Evolutionary conservation across 2,329 filamentous ascomycete species (phyloP).

Genomic region (Sarocladium oryzae): DNA sequence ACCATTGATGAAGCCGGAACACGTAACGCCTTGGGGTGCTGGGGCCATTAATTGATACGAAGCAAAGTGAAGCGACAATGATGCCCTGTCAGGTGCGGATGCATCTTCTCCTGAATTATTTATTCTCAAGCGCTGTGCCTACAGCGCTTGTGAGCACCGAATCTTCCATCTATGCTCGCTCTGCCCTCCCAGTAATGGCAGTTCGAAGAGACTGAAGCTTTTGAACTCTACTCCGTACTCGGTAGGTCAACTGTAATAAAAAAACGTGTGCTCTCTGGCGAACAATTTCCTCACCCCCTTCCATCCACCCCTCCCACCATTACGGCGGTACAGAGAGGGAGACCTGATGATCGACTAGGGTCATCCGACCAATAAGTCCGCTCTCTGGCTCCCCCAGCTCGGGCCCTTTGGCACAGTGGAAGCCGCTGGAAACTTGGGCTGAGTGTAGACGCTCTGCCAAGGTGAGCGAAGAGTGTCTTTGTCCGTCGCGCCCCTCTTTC

Average conservation of each 20-base stretch:
- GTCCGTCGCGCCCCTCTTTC: not conserved
- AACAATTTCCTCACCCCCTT: not conserved
- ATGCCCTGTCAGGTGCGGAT: slow-evolving; percentile 1
- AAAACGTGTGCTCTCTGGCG: not conserved
- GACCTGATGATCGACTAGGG: slow-evolving; percentile 12
- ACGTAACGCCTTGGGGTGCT: slow-evolving; percentile 1
- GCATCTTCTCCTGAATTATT: not conserved
- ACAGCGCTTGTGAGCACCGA: too few relatives aligned
- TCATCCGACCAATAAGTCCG: slow-evolving; percentile 10
- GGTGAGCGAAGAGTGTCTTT: not conserved
- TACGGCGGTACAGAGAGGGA: slow-evolving; percentile 1
- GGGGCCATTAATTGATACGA: not conserved
- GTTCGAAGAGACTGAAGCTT: too few relatives aligned
- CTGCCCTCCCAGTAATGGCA: too few relatives aligned
- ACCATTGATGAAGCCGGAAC: not conserved
- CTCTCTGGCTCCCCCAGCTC: slow-evolving; percentile 1
- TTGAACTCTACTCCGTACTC: too few relatives aligned
- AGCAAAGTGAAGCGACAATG: not conserved
- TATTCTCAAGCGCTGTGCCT: not conserved
- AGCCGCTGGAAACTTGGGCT: slow-evolving; percentile 8
- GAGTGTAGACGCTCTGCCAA: not conserved
- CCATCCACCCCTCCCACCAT: slow-evolving; percentile 5
- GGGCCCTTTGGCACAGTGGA: not conserved
- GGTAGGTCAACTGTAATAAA: not conserved
- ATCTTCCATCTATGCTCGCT: too few relatives aligned